Conservation (phyloP, 371 early-diverging fungal species). For the Chytridium lagenaria region DNA sequence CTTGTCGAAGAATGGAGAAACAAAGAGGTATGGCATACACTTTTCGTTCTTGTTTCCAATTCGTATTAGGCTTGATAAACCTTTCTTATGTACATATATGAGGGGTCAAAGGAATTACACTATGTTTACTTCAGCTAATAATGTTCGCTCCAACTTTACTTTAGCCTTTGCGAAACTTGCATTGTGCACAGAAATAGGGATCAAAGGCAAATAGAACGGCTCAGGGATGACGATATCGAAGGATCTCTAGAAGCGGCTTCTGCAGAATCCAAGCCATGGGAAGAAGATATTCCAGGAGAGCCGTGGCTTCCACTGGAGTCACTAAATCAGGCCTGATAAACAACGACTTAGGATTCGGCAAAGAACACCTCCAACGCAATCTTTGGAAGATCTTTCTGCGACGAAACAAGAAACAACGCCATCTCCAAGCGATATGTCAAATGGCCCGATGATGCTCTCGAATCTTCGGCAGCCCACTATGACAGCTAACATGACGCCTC, state of each 20-base stretch:
- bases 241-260: not conserved
- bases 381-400: not conserved
- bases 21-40: too few species aligned
- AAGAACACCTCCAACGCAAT: not conserved
- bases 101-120: too few species aligned
- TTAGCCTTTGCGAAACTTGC: not conserved
- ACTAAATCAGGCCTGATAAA: not conserved
- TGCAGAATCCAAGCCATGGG: not conserved
- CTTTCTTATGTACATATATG: too few species aligned
- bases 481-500: not conserved
- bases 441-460: not conserved
- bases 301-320: conserved; percentile 7
- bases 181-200: not conserved
- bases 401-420: not conserved
- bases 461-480: not conserved
- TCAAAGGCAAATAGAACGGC: not conserved
- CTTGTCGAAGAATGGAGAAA: too few species aligned
- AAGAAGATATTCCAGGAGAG: not conserved
- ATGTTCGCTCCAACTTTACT: too few species aligned
- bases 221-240: not conserved
- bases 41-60: too few species aligned
- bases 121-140: too few species aligned
- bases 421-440: not conserved
- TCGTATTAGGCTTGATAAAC: too few species aligned
- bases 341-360: not conserved